These are phyloP conservation scores for Orbilia javanica DNA, from an alignment of 2,329 filamentous ascomycete genomes.

Conservation along the genomic window DNA sequence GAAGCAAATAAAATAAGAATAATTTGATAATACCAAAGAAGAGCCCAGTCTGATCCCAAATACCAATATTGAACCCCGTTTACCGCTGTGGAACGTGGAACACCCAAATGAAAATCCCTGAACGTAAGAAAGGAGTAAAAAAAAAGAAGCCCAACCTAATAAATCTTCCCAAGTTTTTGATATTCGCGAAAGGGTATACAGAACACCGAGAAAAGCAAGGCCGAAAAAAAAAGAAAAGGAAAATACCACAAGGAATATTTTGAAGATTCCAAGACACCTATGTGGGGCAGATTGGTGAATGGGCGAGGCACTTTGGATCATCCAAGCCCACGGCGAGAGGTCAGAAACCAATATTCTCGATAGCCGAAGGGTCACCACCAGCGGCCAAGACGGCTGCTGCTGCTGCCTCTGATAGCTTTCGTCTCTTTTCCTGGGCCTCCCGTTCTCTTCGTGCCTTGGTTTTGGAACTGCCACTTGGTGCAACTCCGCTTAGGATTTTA, in stretches of 20 bases:
- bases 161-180: constrained; percentile 48
- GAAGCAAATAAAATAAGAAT: constrained; percentile 49
- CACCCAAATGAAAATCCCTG: constrained; percentile 53
- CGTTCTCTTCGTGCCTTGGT: constrained; percentile 93
- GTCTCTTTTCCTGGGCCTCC: constrained; percentile 82
- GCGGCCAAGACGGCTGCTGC: constrained; percentile 77
- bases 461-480: constrained; percentile 89
- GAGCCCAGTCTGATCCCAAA: constrained; percentile 54
- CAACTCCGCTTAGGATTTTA: constrained; percentile 87
- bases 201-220: constrained; percentile 27
- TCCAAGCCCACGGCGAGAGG: constrained; percentile 17
- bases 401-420: constrained; percentile 76
- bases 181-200: constrained; percentile 57
- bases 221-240: neutral
- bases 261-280: constrained; percentile 34
- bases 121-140: constrained; percentile 42
- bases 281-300: constrained; percentile 20
- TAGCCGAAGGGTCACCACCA: constrained; percentile 72
- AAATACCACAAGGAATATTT: constrained; percentile 23
- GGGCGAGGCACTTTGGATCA: constrained; percentile 16
- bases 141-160: constrained; percentile 31
- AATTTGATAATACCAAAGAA: constrained; percentile 56
- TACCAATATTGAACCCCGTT: constrained; percentile 43
- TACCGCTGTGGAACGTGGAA: constrained; percentile 58
- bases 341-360: constrained; percentile 60